Evolutionary conservation across 2,329 filamentous ascomycete species (phyloP).

Genomic region (Monilinia vaccinii-corymbosi): DNA sequence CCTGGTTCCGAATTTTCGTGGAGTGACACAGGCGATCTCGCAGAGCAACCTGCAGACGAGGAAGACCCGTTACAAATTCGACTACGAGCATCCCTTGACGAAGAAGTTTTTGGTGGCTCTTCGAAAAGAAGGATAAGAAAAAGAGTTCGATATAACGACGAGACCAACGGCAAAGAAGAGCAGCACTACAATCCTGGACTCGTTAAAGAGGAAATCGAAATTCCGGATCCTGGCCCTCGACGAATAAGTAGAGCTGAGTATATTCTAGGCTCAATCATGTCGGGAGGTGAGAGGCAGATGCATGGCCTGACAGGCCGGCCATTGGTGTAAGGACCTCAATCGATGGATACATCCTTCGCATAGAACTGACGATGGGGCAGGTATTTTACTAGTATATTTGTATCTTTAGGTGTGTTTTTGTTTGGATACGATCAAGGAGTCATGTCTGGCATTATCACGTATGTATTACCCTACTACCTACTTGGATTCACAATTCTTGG

Average conservation of each 20-base stretch:
- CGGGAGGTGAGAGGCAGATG: constrained; percentile 64
- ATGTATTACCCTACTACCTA: constrained; percentile 24
- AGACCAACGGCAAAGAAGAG: constrained; percentile 32
- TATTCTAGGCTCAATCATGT: constrained; percentile 76
- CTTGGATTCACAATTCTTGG: not conserved
- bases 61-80: constrained; percentile 72
- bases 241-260: constrained; percentile 59
- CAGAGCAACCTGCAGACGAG: constrained; percentile 77
- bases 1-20: constrained; percentile 66
- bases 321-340: constrained; percentile 58
- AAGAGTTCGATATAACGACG: constrained; percentile 58
- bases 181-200: constrained; percentile 33
- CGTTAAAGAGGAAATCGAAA: constrained; percentile 69
- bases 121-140: constrained; percentile 43
- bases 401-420: constrained; percentile 77
- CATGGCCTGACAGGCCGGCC: constrained; percentile 94
- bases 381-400: constrained; percentile 90
- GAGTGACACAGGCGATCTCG: constrained; percentile 92
- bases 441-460: constrained; percentile 70
- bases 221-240: constrained; percentile 59
- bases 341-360: not conserved
- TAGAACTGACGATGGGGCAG: constrained; percentile 36
- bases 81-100: constrained; percentile 57
- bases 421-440: constrained; percentile 89
- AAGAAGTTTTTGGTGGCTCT: constrained; percentile 45